Conservation (phyloP, 106 monocot species). For the Apostasia shenzhenica region DNA sequence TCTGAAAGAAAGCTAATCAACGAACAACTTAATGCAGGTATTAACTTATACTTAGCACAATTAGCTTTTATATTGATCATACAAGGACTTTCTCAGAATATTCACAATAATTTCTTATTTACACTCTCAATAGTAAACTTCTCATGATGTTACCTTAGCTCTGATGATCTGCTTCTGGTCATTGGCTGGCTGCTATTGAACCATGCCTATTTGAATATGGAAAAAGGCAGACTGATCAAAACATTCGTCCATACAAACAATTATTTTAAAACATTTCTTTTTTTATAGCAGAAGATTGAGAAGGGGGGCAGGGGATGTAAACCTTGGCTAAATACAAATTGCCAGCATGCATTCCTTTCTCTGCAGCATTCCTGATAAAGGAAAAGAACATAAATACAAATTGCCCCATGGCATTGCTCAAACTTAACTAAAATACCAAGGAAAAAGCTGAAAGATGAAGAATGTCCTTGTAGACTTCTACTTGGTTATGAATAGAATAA, state of each 20-base stretch:
- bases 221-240: background rate
- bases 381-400: conserved; percentile 2
- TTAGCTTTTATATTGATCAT: background rate
- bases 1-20: background rate
- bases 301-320: background rate
- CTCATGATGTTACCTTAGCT: conserved; percentile 27
- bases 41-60: background rate
- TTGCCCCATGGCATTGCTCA: background rate
- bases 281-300: background rate
- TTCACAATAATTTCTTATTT: no score
- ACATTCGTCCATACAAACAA: background rate
- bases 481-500: background rate
- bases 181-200: conserved; percentile 69
- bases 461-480: background rate
- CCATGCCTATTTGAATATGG: conserved; percentile 41
- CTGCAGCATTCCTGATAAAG: conserved; percentile 42
- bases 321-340: conserved; percentile 61
- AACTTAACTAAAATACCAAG: background rate
- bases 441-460: background rate
- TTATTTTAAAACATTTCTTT: background rate
- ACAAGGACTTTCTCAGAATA: no score
- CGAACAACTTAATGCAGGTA: background rate
- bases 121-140: background rate
- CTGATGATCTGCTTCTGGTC: conserved; percentile 63
- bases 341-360: conserved; percentile 45